Percentiles rank a stretch among this genome's conserved stretches.
These are phyloP conservation scores for Metrosideros polymorpha DNA, from an alignment of 441 rosid species.

Conservation along the genomic window DNA sequence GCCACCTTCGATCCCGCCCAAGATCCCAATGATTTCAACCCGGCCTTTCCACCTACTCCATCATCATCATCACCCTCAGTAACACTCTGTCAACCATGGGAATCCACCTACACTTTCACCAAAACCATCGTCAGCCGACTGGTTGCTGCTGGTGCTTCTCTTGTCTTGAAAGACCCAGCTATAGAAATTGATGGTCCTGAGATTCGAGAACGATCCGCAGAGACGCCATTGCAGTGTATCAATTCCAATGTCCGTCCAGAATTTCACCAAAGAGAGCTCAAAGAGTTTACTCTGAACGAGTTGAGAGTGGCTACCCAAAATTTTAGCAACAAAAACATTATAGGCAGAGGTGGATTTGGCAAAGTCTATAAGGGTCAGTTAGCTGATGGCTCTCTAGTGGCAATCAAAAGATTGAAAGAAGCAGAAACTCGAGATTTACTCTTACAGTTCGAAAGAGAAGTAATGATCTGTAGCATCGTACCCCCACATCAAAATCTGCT, in stretches of 20 bases:
- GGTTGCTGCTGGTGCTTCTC: neutral
- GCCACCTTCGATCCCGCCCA: neutral
- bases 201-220: neutral
- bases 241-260: neutral
- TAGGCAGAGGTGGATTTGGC: neutral
- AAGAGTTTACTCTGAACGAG: neutral
- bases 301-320: neutral
- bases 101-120: neutral
- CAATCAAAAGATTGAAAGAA: neutral
- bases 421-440: neutral
- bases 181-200: neutral
- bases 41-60: neutral
- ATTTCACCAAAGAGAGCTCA: neutral
- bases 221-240: neutral
- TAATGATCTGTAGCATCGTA: accelerated
- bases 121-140: neutral
- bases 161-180: neutral
- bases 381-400: neutral
- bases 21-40: neutral
- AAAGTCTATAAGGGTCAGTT: neutral
- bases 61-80: neutral
- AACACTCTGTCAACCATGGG: neutral
- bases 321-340: accelerated
- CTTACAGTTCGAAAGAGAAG: neutral
- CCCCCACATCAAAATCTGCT: neutral